Evolutionary conservation across 306 rosid species (phyloP).

Genomic region (Cucumis melo): DNA sequence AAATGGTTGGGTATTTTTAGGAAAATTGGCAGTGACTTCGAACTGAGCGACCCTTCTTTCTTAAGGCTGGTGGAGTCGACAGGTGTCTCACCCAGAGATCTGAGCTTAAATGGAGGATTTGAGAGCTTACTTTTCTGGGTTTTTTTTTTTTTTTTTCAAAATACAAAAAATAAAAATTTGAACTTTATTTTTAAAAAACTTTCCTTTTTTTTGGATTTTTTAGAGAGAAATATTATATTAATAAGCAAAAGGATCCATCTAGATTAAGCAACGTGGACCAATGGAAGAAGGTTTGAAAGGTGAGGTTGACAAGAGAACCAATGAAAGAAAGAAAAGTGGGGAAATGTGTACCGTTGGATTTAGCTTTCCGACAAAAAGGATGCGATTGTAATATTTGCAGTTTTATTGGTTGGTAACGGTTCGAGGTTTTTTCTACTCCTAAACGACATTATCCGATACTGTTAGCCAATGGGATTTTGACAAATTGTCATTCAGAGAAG

Average conservation of each 20-base stretch:
- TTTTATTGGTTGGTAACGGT: slow-evolving; percentile 14
- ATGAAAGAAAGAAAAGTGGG: slow-evolving; percentile 16
- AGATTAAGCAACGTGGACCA: slow-evolving; percentile 45
- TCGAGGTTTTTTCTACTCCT: neutral
- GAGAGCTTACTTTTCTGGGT: slow-evolving; percentile 8
- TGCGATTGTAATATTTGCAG: slow-evolving; percentile 9
- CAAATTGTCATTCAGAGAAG: neutral
- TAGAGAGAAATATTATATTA: neutral
- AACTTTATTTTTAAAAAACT: neutral
- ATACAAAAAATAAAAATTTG: neutral
- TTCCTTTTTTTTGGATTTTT: too few species aligned
- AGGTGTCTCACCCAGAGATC: slow-evolving; percentile 1
- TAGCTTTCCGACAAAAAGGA: slow-evolving; percentile 35
- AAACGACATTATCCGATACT: neutral
- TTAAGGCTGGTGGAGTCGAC: neutral
- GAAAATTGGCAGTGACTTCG: neutral
- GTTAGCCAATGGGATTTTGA: neutral
- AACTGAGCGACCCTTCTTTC: neutral
- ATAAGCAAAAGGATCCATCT: neutral
- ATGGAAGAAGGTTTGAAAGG: neutral
- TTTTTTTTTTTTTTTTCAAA: too few species aligned
- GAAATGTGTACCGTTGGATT: slow-evolving; percentile 12
- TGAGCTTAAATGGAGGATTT: slow-evolving; percentile 27
- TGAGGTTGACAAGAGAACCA: slow-evolving; percentile 28
- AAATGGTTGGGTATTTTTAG: neutral